These are phyloP conservation scores for Nicotiana tomentosiformis DNA, from an alignment of 257 asterid species.

Conservation along the genomic window DNA sequence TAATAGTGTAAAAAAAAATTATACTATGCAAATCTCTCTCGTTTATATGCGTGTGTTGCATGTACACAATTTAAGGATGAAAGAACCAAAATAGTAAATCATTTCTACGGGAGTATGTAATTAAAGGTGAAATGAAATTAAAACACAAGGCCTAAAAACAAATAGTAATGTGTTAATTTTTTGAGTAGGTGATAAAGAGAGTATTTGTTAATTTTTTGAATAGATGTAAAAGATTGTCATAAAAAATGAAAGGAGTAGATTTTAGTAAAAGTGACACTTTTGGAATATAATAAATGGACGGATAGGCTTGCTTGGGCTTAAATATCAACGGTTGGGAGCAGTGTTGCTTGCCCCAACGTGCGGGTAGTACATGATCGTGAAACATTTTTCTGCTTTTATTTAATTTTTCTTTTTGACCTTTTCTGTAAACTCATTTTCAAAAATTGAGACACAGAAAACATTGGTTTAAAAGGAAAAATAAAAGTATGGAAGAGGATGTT, in stretches of 20 bases:
- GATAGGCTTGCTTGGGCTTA: conserved; percentile 18
- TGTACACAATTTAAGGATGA: too few relatives aligned
- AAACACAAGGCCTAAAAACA: too few relatives aligned
- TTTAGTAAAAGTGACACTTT: background rate
- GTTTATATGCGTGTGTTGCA: background rate
- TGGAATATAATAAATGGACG: conserved; percentile 20
- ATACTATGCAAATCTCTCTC: background rate
- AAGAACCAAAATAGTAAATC: too few relatives aligned
- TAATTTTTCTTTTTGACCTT: conserved; percentile 22
- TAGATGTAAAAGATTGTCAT: background rate
- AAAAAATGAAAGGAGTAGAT: background rate
- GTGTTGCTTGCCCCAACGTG: conserved; percentile 14
- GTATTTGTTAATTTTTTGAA: too few relatives aligned
- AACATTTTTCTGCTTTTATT: background rate
- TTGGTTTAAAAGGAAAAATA: background rate
- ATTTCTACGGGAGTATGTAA: background rate
- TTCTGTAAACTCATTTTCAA: conserved; percentile 26
- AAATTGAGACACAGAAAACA: conserved; percentile 20
- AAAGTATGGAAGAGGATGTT: background rate
- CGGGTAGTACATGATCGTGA: conserved; percentile 21
- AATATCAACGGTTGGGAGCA: conserved; percentile 35
- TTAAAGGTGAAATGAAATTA: background rate
- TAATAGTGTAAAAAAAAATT: too few relatives aligned
- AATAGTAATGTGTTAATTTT: too few relatives aligned
- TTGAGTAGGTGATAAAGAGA: background rate